Base-by-base conservation (phyloP, 805 yeast genomes). In the Saccharomycopsis sp. region DNA sequence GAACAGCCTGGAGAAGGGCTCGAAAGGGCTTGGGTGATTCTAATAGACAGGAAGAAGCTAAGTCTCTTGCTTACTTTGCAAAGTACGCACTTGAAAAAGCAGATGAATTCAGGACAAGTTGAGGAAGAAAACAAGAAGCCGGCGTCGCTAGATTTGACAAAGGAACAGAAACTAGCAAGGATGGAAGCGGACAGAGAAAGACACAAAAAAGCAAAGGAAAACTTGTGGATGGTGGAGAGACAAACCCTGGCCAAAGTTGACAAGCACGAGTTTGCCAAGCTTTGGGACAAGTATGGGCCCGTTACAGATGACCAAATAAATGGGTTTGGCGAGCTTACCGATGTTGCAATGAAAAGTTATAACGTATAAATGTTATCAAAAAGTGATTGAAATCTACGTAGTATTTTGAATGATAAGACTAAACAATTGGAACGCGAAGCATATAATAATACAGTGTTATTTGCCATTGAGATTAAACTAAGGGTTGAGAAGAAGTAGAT, bases 161-260 rank as follows among this genome's bases (percentile, higher is more conserved):
- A 54, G 25, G 69, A 75, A 35, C 85, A 80, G 50, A 75, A 83
- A 13, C 56, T 86, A 13, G 69, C 74, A 27, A 64, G 97, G 45
- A 86, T 89, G 79, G 96, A 89, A 56, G 88, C 80, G 48, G 97
- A 89, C 56, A 66, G 98, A 50, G 98, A 89, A 56, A 66, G 95
- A 43, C 87, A 85, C 53, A 89, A 89, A 56, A 70, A 83, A 49
- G 72, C 81, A 10, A 86, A 88, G 51, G 96, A 89, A 53, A 73
- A 70, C 8, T 65, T 77, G 17, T 86, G 96, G 95, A 69, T 77
- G 7, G 75, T 80, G 1, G 68, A 66, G 23, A 59, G 83, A 44
- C 64, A 69, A 1, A 57, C 58, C 10, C 65, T 59, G 1, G 38
- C 47, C 25, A 51, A 51, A 29, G 50, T 59, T 13, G 71, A 67